Conservation (phyloP, 78 protist genomes). For the Tieghemostelium lacteum region DNA sequence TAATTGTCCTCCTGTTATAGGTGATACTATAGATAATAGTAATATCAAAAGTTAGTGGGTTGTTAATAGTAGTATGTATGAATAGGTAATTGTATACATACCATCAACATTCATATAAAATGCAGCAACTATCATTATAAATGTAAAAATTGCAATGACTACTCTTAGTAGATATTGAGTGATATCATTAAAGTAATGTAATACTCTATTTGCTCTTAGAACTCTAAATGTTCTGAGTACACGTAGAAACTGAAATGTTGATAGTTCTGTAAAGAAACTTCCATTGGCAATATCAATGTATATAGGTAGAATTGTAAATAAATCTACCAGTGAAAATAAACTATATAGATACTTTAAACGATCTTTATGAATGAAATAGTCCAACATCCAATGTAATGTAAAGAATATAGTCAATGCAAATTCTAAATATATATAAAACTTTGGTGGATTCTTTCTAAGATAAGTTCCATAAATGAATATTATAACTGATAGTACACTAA, state of each 20-base stretch:
- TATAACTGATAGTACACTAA: slow-evolving; percentile 45
- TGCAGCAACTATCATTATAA: slow-evolving; percentile 70
- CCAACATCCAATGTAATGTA: slow-evolving; percentile 73
- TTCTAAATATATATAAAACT: slow-evolving; percentile 37
- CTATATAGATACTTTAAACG: slow-evolving; percentile 54
- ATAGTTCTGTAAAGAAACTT: slow-evolving; percentile 32
- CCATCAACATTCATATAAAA: slow-evolving; percentile 72
- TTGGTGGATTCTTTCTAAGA: slow-evolving; percentile 19
- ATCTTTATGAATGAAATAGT: slow-evolving; percentile 64
- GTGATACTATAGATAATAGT: neutral
- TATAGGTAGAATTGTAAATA: slow-evolving; percentile 58
- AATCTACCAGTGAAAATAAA: slow-evolving; percentile 66
- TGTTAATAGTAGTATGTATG: no score
- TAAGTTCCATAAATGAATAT: slow-evolving; percentile 70
- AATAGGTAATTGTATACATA: neutral
- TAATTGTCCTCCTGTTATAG: neutral
- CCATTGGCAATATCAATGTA: slow-evolving; percentile 60
- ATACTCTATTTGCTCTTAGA: slow-evolving; percentile 71
- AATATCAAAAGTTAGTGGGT: no score
- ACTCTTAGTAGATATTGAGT: slow-evolving; percentile 72
- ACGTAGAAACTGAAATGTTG: slow-evolving; percentile 69
- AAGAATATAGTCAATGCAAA: slow-evolving; percentile 53
- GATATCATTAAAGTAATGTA: slow-evolving; percentile 69
- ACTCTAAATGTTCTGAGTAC: slow-evolving; percentile 67
- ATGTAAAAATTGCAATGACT: slow-evolving; percentile 72